Evolutionary conservation across 2,329 filamentous ascomycete species (phyloP), one percentile per base, ranked within the genome.

Genomic region (Drechslerella stenobrocha): DNA sequence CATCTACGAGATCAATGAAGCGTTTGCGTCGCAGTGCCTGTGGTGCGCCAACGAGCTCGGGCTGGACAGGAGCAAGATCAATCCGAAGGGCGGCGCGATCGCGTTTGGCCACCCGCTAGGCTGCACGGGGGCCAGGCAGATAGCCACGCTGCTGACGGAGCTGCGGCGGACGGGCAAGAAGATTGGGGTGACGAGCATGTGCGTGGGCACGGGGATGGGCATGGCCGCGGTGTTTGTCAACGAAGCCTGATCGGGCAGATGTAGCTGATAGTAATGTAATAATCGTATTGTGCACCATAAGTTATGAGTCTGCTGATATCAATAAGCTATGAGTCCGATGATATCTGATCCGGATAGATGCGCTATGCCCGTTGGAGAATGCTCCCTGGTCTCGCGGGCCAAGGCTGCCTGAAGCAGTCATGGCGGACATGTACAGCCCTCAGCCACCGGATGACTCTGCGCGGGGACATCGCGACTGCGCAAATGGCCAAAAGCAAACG

Each of bases 1-100:
- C 76, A 92, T 97, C 75, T 97, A 84, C 75, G 93, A 98, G 83
- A 96, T 98, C 82, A 98, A 98, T 81, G 93, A 98, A 83, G 93
- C 93, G 0, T 98, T 98, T 77, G 93, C 93, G 28, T 89, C 85
- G 70, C 92, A 97, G 82, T 96, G 90, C 78, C 78, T 97, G 72
- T 97, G 88, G 88, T 96, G 90, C 77, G 84, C 89, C 70, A 89
- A 93, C 74, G 86, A 96, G 81, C 83, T 98, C 20, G 87, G 87
- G 44, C 79, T 98, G 24, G 88, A 90, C 53, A 76, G 81, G 69
- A 86, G 89, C 71, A 97, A 96, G 83, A 85, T 98, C 75, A 97
- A 97, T 80, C 92, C 92, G 74, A 96, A 96, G 83, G 93, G 92
- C 71, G 92, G 92, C 70, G 91, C 91, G 30, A 96, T 96, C 77